These are phyloP conservation scores for Cadophora luteo-olivacea DNA, from an alignment of 2,329 filamentous ascomycete species.

Conservation along the genomic window DNA sequence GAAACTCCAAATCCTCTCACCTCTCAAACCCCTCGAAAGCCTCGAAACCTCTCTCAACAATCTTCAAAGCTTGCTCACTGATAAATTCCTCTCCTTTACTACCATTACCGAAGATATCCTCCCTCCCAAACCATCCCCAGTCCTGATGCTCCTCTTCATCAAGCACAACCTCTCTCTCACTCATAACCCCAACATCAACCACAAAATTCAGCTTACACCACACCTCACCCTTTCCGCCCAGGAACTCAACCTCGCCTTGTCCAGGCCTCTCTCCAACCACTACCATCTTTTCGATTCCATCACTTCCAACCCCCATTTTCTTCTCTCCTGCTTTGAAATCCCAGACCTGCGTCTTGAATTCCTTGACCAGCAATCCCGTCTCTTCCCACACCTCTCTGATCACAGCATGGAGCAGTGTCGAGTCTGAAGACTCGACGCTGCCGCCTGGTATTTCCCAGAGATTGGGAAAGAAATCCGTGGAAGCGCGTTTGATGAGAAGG, in stretches of 20 bases:
- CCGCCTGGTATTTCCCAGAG: conserved; percentile 59
- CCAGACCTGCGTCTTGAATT: conserved; percentile 1
- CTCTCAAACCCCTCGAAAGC: not conserved
- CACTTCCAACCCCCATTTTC: not conserved
- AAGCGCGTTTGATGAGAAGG: conserved; percentile 27
- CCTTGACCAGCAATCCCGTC: conserved; percentile 46
- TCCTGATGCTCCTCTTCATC: conserved; percentile 27
- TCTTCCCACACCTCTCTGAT: conserved; percentile 58
- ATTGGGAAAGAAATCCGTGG: conserved; percentile 43
- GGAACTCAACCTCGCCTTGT: conserved; percentile 16
- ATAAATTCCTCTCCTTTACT: not conserved
- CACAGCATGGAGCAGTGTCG: conserved; percentile 51
- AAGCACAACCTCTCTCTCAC: conserved; percentile 15
- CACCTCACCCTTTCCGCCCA: conserved; percentile 4
- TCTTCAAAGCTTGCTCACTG: conserved; percentile 8
- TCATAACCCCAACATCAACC: conserved; percentile 21
- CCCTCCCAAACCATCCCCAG: conserved; percentile 23
- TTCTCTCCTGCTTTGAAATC: not conserved
- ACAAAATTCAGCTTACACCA: conserved; percentile 30
- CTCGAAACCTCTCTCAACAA: conserved; percentile 11
- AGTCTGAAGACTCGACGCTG: conserved; percentile 51
- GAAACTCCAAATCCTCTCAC: too few species aligned
- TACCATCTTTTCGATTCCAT: not conserved
- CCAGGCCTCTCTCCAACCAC: not conserved
- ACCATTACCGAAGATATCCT: conserved; percentile 17